Conservation (phyloP, 768 basidiomycete genomes). For the Pleurotus tuoliensis region DNA sequence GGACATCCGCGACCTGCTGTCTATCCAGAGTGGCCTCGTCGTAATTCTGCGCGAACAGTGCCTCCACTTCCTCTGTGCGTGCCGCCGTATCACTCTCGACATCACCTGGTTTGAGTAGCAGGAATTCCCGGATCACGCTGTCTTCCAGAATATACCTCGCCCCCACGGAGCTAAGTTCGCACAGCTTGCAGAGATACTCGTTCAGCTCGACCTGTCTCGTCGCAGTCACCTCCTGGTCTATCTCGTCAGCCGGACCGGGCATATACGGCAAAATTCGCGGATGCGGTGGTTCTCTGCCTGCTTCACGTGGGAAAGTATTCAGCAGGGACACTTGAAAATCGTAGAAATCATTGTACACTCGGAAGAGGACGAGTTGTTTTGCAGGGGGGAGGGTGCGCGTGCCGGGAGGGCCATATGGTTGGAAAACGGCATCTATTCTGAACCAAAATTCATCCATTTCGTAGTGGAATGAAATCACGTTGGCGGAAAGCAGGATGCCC, state of each 20-base stretch:
- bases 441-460: slow-evolving; percentile 99
- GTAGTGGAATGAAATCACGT: slow-evolving; percentile 94
- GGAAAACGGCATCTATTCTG: slow-evolving; percentile 84
- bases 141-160: slow-evolving; percentile 82
- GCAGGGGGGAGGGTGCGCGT: slow-evolving; percentile 57
- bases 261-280: slow-evolving; percentile 89
- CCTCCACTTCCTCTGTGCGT: slow-evolving; percentile 54
- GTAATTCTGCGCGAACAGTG: slow-evolving; percentile 33
- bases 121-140: slow-evolving; percentile 75
- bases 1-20: slow-evolving; percentile 39
- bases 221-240: slow-evolving; percentile 81
- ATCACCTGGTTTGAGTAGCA: slow-evolving; percentile 84
- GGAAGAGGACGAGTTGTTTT: slow-evolving; percentile 82
- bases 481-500: slow-evolving; percentile 81
- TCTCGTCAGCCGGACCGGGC: slow-evolving; percentile 88
- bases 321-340: slow-evolving; percentile 92
- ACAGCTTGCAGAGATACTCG: slow-evolving; percentile 80
- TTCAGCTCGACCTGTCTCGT: slow-evolving; percentile 81
- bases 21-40: slow-evolving; percentile 22
- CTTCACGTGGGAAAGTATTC: slow-evolving; percentile 85
- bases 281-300: slow-evolving; percentile 66
- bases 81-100: slow-evolving; percentile 66
- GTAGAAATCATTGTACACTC: slow-evolving; percentile 97
- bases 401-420: slow-evolving; percentile 69
- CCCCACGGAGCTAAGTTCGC: slow-evolving; percentile 60